Percentiles rank a stretch among this genome's conserved stretches.
These are phyloP conservation scores for Mortierella sp. DNA, from an alignment of 371 early-diverging fungal species.

Conservation along the genomic window DNA sequence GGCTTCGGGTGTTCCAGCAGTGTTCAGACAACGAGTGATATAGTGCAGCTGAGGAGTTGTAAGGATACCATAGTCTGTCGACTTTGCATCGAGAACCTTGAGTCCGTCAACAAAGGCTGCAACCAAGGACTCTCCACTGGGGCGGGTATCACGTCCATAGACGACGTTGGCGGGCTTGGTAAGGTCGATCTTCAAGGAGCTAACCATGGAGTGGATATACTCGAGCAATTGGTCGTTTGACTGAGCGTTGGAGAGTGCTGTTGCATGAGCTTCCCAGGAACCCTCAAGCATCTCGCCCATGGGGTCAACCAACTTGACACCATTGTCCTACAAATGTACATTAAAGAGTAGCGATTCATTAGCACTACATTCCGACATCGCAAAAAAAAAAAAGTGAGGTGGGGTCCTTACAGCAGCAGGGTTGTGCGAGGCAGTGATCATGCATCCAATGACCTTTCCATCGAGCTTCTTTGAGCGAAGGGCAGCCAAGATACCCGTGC, in stretches of 20 bases:
- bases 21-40: slow-evolving; percentile 91
- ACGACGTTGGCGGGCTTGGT: slow-evolving; percentile 77
- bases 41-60: slow-evolving; percentile 99
- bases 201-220: slow-evolving; percentile 75
- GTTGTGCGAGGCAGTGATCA: slow-evolving; percentile 99
- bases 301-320: slow-evolving; percentile 99
- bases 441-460: slow-evolving; percentile 95
- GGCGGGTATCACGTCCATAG: slow-evolving; percentile 95
- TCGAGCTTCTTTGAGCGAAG: slow-evolving; percentile 90
- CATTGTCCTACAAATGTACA: slow-evolving; percentile 89
- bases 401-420: slow-evolving; percentile 80
- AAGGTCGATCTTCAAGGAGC: slow-evolving; percentile 79
- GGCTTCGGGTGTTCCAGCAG: slow-evolving; percentile 77
- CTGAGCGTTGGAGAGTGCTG: slow-evolving; percentile 91
- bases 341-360: neutral
- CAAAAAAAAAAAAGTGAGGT: neutral
- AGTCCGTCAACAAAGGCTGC: slow-evolving; percentile 87
- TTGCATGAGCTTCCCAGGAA: slow-evolving; percentile 96
- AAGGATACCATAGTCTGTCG: slow-evolving; percentile 89
- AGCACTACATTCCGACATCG: neutral
- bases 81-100: slow-evolving; percentile 73
- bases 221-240: slow-evolving; percentile 75
- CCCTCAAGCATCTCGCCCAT: slow-evolving; percentile 98
- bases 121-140: slow-evolving; percentile 89
- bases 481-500: slow-evolving; percentile 93